A percentile compares a stretch with the other conserved stretches of the same genome.
phyloP scores from a whole-genome alignment of 495 filamentous ascomycete species.

The Hyaloscypha hepaticicola region DNA sequence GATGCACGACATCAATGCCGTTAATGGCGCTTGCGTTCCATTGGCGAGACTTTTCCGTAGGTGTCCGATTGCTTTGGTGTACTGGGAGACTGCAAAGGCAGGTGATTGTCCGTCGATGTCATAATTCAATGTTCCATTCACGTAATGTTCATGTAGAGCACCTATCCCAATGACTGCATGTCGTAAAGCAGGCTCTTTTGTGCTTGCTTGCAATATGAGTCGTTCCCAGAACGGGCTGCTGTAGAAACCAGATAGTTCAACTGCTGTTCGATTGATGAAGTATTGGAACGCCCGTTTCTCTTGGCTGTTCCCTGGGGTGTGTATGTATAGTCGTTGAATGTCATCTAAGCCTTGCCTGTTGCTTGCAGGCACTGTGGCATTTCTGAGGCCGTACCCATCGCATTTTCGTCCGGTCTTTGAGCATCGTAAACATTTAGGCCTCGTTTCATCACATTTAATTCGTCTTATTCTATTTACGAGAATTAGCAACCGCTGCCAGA shows the following conservation, averaged over 20 bases:
- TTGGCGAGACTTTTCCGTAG: slow-evolving; percentile 16
- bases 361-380: not conserved
- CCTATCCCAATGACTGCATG: slow-evolving; percentile 25
- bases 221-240: slow-evolving; percentile 17
- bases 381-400: slow-evolving; percentile 39
- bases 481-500: not conserved
- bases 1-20: slow-evolving; percentile 27
- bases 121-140: slow-evolving; percentile 2
- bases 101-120: not conserved
- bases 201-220: slow-evolving; percentile 21
- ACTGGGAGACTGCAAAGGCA: slow-evolving; percentile 24
- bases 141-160: slow-evolving; percentile 23
- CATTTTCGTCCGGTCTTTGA: slow-evolving; percentile 40
- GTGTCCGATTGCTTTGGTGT: slow-evolving; percentile 25
- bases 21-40: slow-evolving; percentile 15
- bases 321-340: slow-evolving; percentile 16
- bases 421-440: slow-evolving; percentile 42
- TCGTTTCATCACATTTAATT: slow-evolving; percentile 47
- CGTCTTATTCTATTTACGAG: slow-evolving; percentile 36
- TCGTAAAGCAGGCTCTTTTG: slow-evolving; percentile 11
- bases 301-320: slow-evolving; percentile 8
- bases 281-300: slow-evolving; percentile 24
- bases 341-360: not conserved
- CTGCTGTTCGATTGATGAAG: slow-evolving; percentile 19
- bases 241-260: slow-evolving; percentile 23